phyloP scores from a whole-genome alignment of 805 yeast species.

The Schwanniomyces pseudopolymorphus region DNA sequence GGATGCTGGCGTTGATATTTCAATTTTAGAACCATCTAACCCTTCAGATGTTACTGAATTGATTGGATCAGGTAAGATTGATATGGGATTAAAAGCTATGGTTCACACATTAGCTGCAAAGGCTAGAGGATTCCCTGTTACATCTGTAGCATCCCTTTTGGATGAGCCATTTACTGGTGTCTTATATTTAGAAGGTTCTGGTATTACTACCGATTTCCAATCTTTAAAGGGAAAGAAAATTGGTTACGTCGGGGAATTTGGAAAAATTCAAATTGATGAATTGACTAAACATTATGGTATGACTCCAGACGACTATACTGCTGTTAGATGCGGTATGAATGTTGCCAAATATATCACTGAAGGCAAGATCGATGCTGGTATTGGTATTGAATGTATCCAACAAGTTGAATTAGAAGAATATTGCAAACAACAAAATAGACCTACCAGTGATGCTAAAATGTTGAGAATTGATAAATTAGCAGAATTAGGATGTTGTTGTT shows the following conservation, averaged over 20 bases:
- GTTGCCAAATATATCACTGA: constrained; percentile 56
- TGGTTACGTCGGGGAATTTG: constrained; percentile 61
- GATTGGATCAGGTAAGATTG: constrained; percentile 56
- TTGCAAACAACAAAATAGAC: constrained; percentile 42
- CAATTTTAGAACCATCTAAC: constrained; percentile 55
- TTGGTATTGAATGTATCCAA: constrained; percentile 60
- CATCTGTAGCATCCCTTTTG: constrained; percentile 53
- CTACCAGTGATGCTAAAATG: constrained; percentile 50
- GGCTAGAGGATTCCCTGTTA: constrained; percentile 58
- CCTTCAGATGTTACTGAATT: constrained; percentile 60
- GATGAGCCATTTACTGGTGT: constrained; percentile 62
- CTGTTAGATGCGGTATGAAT: constrained; percentile 61
- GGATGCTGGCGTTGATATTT: constrained; percentile 50
- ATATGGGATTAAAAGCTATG: constrained; percentile 62
- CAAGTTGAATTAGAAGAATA: constrained; percentile 58
- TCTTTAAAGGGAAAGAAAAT: constrained; percentile 53
- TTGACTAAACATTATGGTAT: constrained; percentile 55
- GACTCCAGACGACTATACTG: constrained; percentile 55
- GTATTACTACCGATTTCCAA: constrained; percentile 50
- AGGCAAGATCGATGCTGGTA: constrained; percentile 57
- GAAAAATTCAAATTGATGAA: constrained; percentile 58
- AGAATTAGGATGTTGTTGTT: constrained; percentile 58
- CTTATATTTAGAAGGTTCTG: constrained; percentile 49
- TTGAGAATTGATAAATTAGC: constrained; percentile 56
- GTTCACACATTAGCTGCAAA: constrained; percentile 60